These are phyloP conservation scores for Neurospora sp. DNA, from an alignment of 495 filamentous ascomycete genomes.

Conservation along the genomic window DNA sequence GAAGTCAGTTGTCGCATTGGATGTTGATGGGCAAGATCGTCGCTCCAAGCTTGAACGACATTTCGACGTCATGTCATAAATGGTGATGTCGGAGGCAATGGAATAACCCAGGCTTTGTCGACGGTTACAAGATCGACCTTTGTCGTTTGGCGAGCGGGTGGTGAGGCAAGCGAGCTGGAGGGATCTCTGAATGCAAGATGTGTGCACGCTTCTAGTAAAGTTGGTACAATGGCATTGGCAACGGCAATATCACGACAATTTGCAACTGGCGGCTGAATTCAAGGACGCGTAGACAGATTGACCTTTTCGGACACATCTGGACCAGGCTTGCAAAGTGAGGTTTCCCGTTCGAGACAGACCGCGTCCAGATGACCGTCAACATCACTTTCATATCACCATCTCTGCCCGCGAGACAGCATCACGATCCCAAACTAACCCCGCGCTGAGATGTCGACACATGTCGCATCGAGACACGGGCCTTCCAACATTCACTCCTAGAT, in stretches of 20 bases:
- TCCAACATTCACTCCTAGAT: neutral
- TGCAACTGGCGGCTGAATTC: neutral
- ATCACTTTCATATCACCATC: neutral
- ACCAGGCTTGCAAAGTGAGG: neutral
- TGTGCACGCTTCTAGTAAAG: neutral
- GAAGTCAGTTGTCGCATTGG: neutral
- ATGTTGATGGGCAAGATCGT: neutral
- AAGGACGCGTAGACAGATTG: neutral
- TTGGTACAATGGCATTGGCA: neutral
- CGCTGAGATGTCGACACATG: neutral
- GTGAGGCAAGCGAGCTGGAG: neutral
- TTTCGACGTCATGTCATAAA: neutral
- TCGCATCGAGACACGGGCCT: neutral
- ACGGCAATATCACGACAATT: neutral
- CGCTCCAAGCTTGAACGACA: neutral
- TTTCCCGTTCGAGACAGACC: neutral
- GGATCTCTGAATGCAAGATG: neutral
- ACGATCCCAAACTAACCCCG: neutral
- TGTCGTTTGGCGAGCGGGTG: neutral
- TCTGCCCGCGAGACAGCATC: neutral
- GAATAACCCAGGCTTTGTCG: neutral
- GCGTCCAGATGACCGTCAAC: neutral
- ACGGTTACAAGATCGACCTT: neutral
- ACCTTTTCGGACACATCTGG: neutral
- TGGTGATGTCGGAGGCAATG: neutral